Percentiles rank a stretch among this genome's conserved stretches.
These are phyloP conservation scores for Pugionium cornutum DNA, from an alignment of 345 rosid species.

Conservation along the genomic window DNA sequence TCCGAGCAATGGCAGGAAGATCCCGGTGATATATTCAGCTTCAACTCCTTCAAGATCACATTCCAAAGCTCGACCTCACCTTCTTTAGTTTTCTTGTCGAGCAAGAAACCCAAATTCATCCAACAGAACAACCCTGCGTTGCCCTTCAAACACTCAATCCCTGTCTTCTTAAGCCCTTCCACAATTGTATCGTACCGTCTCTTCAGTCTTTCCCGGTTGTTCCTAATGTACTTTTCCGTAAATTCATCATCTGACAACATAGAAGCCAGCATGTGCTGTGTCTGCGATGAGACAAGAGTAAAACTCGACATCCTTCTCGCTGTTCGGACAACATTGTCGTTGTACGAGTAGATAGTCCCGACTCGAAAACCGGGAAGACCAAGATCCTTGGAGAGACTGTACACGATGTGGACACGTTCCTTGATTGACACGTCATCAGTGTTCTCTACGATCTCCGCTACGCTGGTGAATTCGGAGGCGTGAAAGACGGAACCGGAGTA, in stretches of 20 bases:
- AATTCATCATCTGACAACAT: conserved; percentile 73
- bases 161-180: conserved; percentile 58
- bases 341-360: conserved; percentile 90
- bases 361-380: conserved; percentile 97
- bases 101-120: conserved; percentile 76
- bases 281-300: conserved; percentile 86
- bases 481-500: conserved; percentile 87
- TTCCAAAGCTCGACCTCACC: conserved; percentile 80
- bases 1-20: conserved; percentile 93
- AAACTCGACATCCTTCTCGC: conserved; percentile 97
- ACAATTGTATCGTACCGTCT: conserved; percentile 69
- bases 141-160: conserved; percentile 81
- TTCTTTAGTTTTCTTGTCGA: conserved; percentile 54
- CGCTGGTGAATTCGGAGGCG: conserved; percentile 69
- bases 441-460: conserved; percentile 67
- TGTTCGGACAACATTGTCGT: conserved; percentile 72
- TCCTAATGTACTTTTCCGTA: conserved; percentile 55
- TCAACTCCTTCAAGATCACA: conserved; percentile 56
- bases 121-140: conserved; percentile 96
- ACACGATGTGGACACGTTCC: conserved; percentile 92
- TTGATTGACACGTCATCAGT: conserved; percentile 40
- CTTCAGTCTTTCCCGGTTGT: conserved; percentile 67
- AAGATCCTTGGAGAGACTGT: conserved; percentile 92
- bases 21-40: conserved; percentile 88
- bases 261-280: conserved; percentile 78